Evolutionary conservation across 208 protist species (phyloP), one percentile per base, ranked within the genome.

Genomic region (Novymonas esmeraldas): DNA sequence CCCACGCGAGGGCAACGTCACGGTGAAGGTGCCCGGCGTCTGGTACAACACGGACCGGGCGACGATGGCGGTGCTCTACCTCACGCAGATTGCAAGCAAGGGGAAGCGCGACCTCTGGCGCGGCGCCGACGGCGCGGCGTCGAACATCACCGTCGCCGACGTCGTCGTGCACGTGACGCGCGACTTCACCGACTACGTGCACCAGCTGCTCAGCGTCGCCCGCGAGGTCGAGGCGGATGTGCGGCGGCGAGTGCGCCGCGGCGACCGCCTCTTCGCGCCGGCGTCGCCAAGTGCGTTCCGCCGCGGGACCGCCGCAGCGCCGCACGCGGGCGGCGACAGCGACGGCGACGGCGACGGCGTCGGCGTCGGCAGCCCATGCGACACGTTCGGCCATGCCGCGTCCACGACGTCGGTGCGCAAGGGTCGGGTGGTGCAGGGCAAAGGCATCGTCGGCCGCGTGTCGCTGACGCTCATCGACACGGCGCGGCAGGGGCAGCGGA

Each of bases 131-230:
- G 85, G 80, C 49, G 83, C 78, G 5, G 86, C 74, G 36, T 93
- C 84, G 60, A 85, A 71, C 57, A 73, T 90, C 22, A 73, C 74
- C 13, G 54, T 83, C 5, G 66, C 84, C 31, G 85, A 87, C 5
- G 52, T 89, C 54, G 71, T 75, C 9, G 57, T 70, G 3, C 78
- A 87, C 68, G 29, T 86, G 28, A 88, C 84, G 48, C 75, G 87
- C 20, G 87, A 95, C 64, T 89, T 93, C 48, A 56, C 90, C n/a
- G 73, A 79, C 70, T 95, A 91, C 79, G 28, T 78, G 4, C 36
- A 77, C 6, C 71, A 77, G 3, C 48, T 85, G 2, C 42, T 75
- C 4, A 56, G 7, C 36, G 54, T 89, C 49, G 54, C 76, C 6
- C 55, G 36, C 24, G 39, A 29, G 1, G 42, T 74, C 28, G 38